Evolutionary conservation across 805 yeast species (phyloP), one percentile per base, ranked within the genome.

Genomic region (Kodamaea sagamina): DNA sequence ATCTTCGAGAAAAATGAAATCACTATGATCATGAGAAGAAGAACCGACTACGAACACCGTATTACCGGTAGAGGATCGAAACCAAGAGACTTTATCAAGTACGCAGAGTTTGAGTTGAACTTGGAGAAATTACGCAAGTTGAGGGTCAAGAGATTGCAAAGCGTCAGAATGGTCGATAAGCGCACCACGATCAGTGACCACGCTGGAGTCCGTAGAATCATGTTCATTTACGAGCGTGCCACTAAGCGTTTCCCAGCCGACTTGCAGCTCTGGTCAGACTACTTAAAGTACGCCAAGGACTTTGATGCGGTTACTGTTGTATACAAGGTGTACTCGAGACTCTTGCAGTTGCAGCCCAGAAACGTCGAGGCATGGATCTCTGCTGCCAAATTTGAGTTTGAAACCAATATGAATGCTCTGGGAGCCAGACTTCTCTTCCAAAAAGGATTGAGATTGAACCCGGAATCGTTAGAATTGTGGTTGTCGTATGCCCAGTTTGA

Each of bases 1-100:
- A 72, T 93, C 4, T 93, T 93, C 62, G 84, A 81, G 32, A 86
- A 86, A 53, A 78, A 78, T 52, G 99, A 93, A 65, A 81, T 89
- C 51, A 81, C 84, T 31, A 75, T 77, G 71, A 84, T 93, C 42
- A 88, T 92, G 89, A 83, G 93, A 67, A 79, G 89, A 59, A 78
- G 99, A 68, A 92, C 97, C 0, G 97, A 90, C 65, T 93, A 89
- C 55, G 99, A 93, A 65, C 96, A 93, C 62, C 69, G 96, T 44
- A 78, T 93, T 42, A 78, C 79, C 35, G 87, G 95, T 32, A 76
- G 98, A 63, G 95, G 93, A 1, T 79, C 90, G 9, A 81, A 77
- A 49, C 78, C 88, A 2, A 68, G 78, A 41, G 98, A 92, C 62
- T 95, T 82, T 57, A 59, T 87, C 43, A 77, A 78, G 52, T 93